Conservation (phyloP, 2,329 filamentous ascomycete genomes). For the Ilyonectria mors-panacis region DNA sequence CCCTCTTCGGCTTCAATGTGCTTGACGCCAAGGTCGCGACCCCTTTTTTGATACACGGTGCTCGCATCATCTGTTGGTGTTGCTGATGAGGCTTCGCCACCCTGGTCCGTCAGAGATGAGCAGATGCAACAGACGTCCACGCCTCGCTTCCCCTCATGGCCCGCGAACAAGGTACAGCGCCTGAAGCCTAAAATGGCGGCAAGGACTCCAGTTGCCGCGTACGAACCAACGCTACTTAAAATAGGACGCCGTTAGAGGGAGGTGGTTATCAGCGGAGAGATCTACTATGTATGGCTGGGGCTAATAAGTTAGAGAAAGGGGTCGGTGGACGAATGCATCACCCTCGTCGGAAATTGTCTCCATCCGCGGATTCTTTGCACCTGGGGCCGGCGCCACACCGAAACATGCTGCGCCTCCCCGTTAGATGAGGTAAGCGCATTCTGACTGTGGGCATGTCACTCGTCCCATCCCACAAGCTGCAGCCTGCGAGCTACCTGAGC, state of each 20-base stretch:
- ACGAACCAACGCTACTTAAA: slow-evolving; percentile 3
- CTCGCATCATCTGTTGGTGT: slow-evolving; percentile 20
- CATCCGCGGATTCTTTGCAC: slow-evolving; percentile 19
- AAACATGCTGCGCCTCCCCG: slow-evolving; percentile 27
- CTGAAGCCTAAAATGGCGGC: slow-evolving; percentile 9
- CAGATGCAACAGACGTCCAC: neutral
- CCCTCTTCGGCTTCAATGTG: slow-evolving; percentile 23
- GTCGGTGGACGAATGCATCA: slow-evolving; percentile 21
- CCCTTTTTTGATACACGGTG: slow-evolving; percentile 44
- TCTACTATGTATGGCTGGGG: neutral
- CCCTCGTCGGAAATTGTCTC: slow-evolving; percentile 27
- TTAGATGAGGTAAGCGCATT: slow-evolving; percentile 8
- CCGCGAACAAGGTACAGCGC: neutral
- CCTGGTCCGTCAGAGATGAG: slow-evolving; percentile 14
- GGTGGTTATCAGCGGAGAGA: neutral
- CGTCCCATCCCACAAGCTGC: neutral
- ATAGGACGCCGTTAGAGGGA: neutral
- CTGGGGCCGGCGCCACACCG: slow-evolving; percentile 34
- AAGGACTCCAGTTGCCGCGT: neutral
- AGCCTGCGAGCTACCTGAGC: slow-evolving; percentile 16
- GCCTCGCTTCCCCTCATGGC: slow-evolving; percentile 1
- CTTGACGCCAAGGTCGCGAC: slow-evolving; percentile 30
- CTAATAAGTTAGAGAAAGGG: slow-evolving; percentile 7
- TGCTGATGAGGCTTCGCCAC: slow-evolving; percentile 15
- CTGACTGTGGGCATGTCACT: neutral